Conservation (phyloP, 495 filamentous ascomycete species). For the Podospora sp. region DNA sequence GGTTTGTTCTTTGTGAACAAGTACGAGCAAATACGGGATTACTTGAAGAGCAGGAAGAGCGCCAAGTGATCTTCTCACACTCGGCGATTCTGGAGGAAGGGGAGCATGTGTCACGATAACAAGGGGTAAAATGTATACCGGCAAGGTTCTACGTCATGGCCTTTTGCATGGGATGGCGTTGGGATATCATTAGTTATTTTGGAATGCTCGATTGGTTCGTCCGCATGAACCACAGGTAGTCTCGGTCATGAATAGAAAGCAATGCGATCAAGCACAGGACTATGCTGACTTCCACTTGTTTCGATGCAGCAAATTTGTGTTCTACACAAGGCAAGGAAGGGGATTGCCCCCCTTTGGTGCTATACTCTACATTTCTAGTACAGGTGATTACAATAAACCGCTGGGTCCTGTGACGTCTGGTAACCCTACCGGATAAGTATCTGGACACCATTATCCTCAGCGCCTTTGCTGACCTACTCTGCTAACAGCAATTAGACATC, state of each 20-base stretch:
- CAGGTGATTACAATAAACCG: background rate
- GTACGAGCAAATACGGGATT: slow-evolving; percentile 80
- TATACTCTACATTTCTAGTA: background rate
- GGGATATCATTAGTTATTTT: background rate
- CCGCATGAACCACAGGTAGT: background rate
- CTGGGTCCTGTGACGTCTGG: background rate
- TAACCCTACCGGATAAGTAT: background rate
- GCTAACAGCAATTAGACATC: background rate
- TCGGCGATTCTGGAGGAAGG: background rate
- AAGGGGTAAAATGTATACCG: background rate
- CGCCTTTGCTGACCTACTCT: background rate
- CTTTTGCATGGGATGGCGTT: slow-evolving; percentile 6
- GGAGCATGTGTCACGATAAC: background rate
- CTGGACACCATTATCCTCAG: background rate
- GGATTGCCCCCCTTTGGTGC: background rate
- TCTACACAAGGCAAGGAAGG: background rate
- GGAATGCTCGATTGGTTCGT: background rate
- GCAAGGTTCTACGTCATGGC: no score
- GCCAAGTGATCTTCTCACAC: slow-evolving; percentile 26
- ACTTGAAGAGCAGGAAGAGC: slow-evolving; percentile 66
- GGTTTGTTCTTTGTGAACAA: slow-evolving; percentile 85
- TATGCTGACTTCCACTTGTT: background rate
- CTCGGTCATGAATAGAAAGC: background rate
- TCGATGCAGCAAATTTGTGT: background rate
- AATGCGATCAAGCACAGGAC: background rate